Evolutionary conservation across 257 asterid species (phyloP).

Genomic region (Solanum bukasovii): DNA sequence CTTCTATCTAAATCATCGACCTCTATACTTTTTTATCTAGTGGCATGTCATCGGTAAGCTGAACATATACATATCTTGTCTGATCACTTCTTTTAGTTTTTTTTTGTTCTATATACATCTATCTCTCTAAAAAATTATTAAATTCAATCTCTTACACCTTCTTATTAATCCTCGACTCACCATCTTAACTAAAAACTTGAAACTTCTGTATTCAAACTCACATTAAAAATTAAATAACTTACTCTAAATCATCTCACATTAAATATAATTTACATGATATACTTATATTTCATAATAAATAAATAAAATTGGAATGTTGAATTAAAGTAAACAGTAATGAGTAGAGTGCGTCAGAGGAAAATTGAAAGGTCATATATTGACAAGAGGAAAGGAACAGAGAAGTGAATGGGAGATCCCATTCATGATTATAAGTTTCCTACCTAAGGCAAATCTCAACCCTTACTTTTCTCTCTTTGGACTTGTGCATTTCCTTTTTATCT

Average conservation of each 20-base stretch:
- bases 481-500: neutral
- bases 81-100: too few relatives aligned
- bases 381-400: neutral
- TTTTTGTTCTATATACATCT: neutral
- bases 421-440: neutral
- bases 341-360: neutral
- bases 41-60: rapidly evolving
- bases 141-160: rapidly evolving
- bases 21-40: neutral
- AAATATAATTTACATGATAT: neutral
- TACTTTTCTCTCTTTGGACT: neutral
- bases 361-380: neutral
- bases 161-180: neutral
- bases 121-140: neutral
- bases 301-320: neutral
- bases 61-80: neutral
- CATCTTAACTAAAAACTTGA: neutral
- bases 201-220: neutral
- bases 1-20: neutral
- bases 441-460: neutral
- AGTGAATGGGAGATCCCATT: neutral
- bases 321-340: neutral
- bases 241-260: neutral
- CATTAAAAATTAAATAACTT: neutral
- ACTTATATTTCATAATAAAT: too few relatives aligned